Conservation (phyloP, 805 yeast genomes). For the Saccharomycopsis selenospora region DNA sequence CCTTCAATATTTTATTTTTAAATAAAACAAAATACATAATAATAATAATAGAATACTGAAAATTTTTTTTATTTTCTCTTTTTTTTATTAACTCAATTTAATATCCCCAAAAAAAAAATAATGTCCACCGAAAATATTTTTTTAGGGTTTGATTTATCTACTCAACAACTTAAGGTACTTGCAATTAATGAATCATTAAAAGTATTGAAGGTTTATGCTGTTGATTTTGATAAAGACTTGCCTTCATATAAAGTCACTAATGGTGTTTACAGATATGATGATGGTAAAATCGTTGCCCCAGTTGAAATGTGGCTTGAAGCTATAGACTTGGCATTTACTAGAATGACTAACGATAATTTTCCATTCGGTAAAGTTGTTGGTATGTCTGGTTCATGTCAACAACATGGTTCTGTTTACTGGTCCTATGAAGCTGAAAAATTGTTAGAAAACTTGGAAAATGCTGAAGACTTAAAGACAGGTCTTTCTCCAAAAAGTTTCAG, state of each 20-base stretch:
- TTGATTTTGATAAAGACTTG: constrained; percentile 65
- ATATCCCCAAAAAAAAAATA: too few species aligned
- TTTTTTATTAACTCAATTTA: too few species aligned
- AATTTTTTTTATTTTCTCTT: too few species aligned
- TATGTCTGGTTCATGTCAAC: constrained; percentile 83
- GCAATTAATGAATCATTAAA: constrained; percentile 49
- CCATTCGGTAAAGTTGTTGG: constrained; percentile 56
- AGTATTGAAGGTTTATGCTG: constrained; percentile 49
- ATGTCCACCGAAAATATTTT: constrained; percentile 27
- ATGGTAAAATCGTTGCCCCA: constrained; percentile 55
- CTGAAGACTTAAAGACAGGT: constrained; percentile 37
- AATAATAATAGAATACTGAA: too few species aligned
- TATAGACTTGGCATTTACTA: constrained; percentile 51
- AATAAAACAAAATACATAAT: too few species aligned
- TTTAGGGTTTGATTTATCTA: constrained; percentile 80
- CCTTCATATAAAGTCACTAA: constrained; percentile 57
- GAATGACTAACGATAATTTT: constrained; percentile 44
- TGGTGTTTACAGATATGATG: constrained; percentile 58
- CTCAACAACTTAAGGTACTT: constrained; percentile 80
- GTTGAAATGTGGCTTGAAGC: constrained; percentile 91
- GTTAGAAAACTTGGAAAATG: constrained; percentile 33
- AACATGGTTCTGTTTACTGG: constrained; percentile 89
- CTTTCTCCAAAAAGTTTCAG: constrained; percentile 49
- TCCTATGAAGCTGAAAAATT: constrained; percentile 38
- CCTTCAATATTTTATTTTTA: too few species aligned